Evolutionary conservation across 257 asterid genomes (phyloP).

Genomic region (Scutellaria barbata): DNA sequence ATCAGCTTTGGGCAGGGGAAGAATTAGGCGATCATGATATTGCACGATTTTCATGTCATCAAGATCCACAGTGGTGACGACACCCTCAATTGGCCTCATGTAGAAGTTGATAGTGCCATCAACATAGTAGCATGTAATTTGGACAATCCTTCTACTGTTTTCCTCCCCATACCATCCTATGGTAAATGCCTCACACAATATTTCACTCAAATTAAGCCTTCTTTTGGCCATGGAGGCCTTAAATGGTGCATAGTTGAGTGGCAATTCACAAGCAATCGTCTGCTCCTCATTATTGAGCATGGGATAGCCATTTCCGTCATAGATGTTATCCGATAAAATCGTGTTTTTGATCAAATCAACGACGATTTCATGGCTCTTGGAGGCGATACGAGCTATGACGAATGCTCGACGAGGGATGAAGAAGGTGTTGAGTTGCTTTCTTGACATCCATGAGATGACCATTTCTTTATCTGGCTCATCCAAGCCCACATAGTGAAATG

Average conservation of each 20-base stretch:
- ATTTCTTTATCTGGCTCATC: slow-evolving; percentile 39
- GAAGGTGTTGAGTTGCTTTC: neutral
- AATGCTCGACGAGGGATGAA: slow-evolving; percentile 44
- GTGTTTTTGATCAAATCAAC: slow-evolving; percentile 40
- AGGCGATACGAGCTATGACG: slow-evolving; percentile 37
- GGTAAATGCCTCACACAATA: slow-evolving; percentile 38
- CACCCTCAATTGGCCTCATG: slow-evolving; percentile 64
- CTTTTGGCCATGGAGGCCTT: slow-evolving; percentile 47
- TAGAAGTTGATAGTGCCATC: slow-evolving; percentile 54
- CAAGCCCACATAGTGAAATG: slow-evolving; percentile 44
- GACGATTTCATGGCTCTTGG: slow-evolving; percentile 41
- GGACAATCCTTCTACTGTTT: slow-evolving; percentile 35
- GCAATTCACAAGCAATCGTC: slow-evolving; percentile 32
- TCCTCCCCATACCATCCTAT: slow-evolving; percentile 59
- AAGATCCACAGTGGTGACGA: slow-evolving; percentile 46
- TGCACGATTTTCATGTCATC: slow-evolving; percentile 48
- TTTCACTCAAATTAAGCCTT: slow-evolving; percentile 50
- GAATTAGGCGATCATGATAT: slow-evolving; percentile 43
- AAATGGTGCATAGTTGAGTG: slow-evolving; percentile 43
- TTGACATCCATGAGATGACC: slow-evolving; percentile 38
- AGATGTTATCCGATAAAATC: slow-evolving; percentile 38
- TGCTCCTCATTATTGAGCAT: slow-evolving; percentile 47
- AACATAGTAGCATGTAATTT: slow-evolving; percentile 45
- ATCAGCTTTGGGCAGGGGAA: slow-evolving; percentile 51
- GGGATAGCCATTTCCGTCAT: slow-evolving; percentile 55